These are phyloP conservation scores for Paramarasmius palmivorus DNA, from an alignment of 1,284 basidiomycete species.

Conservation along the genomic window DNA sequence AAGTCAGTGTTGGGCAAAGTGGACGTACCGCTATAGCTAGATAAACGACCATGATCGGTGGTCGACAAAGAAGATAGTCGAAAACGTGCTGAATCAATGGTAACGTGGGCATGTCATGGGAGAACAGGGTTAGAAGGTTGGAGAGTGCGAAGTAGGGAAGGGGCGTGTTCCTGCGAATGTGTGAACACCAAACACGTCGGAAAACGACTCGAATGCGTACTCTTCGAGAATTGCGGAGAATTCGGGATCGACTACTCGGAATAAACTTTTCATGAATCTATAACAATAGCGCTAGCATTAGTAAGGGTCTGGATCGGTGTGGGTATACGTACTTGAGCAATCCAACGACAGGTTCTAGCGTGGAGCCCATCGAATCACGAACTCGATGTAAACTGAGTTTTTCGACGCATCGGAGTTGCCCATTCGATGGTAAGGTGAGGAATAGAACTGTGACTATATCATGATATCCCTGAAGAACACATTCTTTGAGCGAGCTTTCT, in stretches of 20 bases:
- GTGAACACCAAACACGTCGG: slow-evolving; percentile 23
- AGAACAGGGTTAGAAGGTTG: slow-evolving; percentile 88
- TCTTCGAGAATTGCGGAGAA: slow-evolving; percentile 68
- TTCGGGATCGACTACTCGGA: slow-evolving; percentile 71
- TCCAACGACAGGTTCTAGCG: slow-evolving; percentile 84
- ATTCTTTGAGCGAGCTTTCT: background rate
- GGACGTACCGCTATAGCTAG: slow-evolving; percentile 75
- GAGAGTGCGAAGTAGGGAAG: slow-evolving; percentile 88
- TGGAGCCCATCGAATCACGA: slow-evolving; percentile 86
- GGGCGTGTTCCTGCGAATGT: slow-evolving; percentile 43
- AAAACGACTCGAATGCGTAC: slow-evolving; percentile 40
- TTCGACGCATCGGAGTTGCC: slow-evolving; percentile 61
- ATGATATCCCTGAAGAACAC: slow-evolving; percentile 74
- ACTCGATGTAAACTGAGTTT: slow-evolving; percentile 81
- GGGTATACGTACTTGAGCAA: slow-evolving; percentile 62
- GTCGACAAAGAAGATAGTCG: slow-evolving; percentile 83
- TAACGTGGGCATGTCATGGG: slow-evolving; percentile 87
- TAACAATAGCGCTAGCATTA: slow-evolving; percentile 12
- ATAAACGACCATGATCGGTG: slow-evolving; percentile 82
- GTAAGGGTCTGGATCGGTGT: background rate
- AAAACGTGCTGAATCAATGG: slow-evolving; percentile 86
- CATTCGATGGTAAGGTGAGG: slow-evolving; percentile 69
- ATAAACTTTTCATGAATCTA: slow-evolving; percentile 70
- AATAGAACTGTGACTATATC: slow-evolving; percentile 89
- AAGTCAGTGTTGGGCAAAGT: slow-evolving; percentile 1